Evolutionary conservation across 2,329 filamentous ascomycete genomes (phyloP), one percentile per base, ranked within the genome.

Genomic region (Akanthomyces lecanii): DNA sequence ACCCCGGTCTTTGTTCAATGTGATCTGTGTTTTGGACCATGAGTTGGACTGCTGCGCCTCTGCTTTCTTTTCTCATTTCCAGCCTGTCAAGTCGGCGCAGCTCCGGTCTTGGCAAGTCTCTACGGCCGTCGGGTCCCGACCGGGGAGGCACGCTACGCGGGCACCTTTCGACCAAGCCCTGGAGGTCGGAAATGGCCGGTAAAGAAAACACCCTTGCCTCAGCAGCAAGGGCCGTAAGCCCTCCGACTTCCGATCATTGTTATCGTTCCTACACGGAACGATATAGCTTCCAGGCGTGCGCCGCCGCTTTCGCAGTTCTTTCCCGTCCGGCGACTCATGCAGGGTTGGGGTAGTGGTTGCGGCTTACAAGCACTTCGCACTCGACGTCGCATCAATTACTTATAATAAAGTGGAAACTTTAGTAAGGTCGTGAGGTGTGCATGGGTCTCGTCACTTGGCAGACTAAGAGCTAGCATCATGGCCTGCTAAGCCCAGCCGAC

Each of bases 391-490:
- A 56, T 50, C 33, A 38, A 23, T 30, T 42, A 16, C 44, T 47
- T 62, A 62, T 62, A 62, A 62, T 62, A 62, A 62, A 62, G 60
- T 56, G 60, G 60, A 56, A 42, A 51, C 52, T 51, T 62, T 62
- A 62, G 60, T 62, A 62, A 62, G 51, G 44, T 51, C 33, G 44
- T 62, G 60, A 62, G 42, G 56, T 56, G 52, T 12, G 16, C 42
- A 56, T 56, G 52, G 50, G 51, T 23, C 33, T 44, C 21, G 30
- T 47, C 38, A 12, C 60, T 62, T 62, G 60, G 60, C 60, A 51
- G 52, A 62, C 60, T 62, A 62, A 62, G 51, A 62, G n/a, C 60
- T 48, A 55, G 52, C 25, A 62, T 62, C 44, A 56, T 56, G 36
- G 33, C 11, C 33, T 56, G 50, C 50, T 56, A 50, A 62, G 60